Conservation (phyloP, 306 rosid species). For the Pyrus betulifolia region DNA sequence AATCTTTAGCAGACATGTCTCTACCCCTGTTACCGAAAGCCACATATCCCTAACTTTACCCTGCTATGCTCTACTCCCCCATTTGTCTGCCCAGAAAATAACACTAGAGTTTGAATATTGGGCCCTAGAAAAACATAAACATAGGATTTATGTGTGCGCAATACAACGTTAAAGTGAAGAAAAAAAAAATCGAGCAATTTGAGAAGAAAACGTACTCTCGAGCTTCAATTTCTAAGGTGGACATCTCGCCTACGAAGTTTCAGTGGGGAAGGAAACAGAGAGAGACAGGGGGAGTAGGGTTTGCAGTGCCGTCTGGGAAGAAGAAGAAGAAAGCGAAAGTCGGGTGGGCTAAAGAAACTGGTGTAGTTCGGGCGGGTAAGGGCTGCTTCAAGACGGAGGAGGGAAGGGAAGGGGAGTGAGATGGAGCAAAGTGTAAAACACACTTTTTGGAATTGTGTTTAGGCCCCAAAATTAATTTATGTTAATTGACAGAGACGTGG, state of each 20-base stretch:
- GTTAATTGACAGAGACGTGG: too few relatives aligned
- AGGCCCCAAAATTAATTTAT: not conserved
- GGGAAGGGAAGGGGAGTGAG: not conserved
- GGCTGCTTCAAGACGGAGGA: not conserved
- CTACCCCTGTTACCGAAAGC: not conserved
- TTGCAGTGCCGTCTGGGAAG: not conserved
- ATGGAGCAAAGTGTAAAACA: not conserved
- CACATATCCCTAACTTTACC: not conserved
- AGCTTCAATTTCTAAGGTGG: slow-evolving; percentile 97
- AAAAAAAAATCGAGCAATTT: not conserved
- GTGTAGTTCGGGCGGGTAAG: not conserved
- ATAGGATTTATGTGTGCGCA: not conserved
- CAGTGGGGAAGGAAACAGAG: not conserved
- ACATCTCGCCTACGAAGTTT: slow-evolving; percentile 33
- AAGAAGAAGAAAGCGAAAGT: too few relatives aligned
- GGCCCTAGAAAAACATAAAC: not conserved
- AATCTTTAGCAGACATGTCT: too few relatives aligned
- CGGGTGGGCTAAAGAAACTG: not conserved
- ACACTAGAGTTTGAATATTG: not conserved
- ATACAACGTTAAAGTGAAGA: not conserved
- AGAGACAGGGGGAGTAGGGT: slow-evolving; percentile 13
- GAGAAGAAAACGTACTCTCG: slow-evolving; percentile 57
- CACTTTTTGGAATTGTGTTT: too few relatives aligned
- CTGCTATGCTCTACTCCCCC: not conserved
- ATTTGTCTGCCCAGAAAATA: not conserved